Percentiles rank a stretch among this genome's conserved stretches.
phyloP scores from a whole-genome alignment of 2,329 filamentous ascomycete genomes.

The Fusarium vanettenii region DNA sequence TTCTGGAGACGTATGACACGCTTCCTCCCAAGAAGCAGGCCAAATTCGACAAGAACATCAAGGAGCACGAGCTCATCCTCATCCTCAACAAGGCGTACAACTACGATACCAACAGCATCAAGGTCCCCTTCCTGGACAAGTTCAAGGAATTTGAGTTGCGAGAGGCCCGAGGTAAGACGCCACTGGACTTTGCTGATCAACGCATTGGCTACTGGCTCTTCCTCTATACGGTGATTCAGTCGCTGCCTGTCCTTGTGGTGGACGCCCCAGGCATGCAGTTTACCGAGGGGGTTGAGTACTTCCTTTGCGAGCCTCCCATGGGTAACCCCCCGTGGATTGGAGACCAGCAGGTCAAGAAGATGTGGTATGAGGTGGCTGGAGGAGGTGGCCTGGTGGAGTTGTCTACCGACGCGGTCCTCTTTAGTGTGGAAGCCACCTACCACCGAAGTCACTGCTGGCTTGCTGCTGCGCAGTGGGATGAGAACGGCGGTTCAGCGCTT shows the following conservation, averaged over 20 bases:
- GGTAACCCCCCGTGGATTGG: constrained; percentile 81
- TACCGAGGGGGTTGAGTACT: constrained; percentile 82
- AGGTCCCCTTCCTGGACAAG: constrained; percentile 73
- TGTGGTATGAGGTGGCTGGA: constrained; percentile 81
- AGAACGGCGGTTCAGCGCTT: constrained; percentile 42
- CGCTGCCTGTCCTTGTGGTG: constrained; percentile 80
- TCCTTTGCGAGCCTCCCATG: constrained; percentile 80
- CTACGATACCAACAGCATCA: constrained; percentile 70
- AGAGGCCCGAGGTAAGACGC: constrained; percentile 71
- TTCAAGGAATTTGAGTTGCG: constrained; percentile 79
- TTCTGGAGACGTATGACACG: constrained; percentile 72
- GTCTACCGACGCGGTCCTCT: constrained; percentile 69
- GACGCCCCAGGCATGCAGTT: constrained; percentile 78
- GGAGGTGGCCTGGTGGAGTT: constrained; percentile 68
- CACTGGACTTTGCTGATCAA: constrained; percentile 76
- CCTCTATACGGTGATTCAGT: constrained; percentile 81
- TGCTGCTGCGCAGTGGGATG: constrained; percentile 63
- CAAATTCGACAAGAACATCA: constrained; percentile 78
- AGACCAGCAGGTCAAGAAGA: constrained; percentile 70
- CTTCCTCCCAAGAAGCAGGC: constrained; percentile 79
- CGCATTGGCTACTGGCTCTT: constrained; percentile 85
- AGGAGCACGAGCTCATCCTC: constrained; percentile 80
- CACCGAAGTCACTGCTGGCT: constrained; percentile 69
- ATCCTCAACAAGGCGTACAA: constrained; percentile 88
- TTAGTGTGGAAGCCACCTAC: constrained; percentile 71